Evolutionary conservation across 805 yeast species (phyloP).

Genomic region (Cyberlindnera mrakii): DNA sequence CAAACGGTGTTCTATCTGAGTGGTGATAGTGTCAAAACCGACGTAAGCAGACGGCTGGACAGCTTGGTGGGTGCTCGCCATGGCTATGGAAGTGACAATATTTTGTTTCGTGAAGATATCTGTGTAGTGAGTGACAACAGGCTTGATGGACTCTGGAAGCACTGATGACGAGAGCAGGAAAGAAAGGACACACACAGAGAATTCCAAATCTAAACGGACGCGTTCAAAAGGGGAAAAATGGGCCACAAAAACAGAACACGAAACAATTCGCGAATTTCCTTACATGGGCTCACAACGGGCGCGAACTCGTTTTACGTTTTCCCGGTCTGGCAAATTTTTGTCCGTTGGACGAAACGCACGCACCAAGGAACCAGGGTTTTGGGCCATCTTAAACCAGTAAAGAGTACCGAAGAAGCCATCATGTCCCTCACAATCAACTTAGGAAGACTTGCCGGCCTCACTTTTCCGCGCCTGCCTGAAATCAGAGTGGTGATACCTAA

Average conservation of each 20-base stretch:
- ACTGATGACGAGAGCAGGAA: conserved; percentile 5
- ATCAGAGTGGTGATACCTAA: conserved; percentile 21
- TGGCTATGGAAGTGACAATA: conserved; percentile 3
- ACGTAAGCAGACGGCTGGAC: conserved; percentile 70
- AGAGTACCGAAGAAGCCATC: too few species aligned
- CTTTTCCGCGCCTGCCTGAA: conserved; percentile 21
- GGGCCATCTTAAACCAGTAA: too few species aligned
- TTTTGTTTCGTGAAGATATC: background rate
- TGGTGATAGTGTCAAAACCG: conserved; percentile 94
- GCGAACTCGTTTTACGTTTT: too few species aligned
- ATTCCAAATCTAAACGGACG: conserved; percentile 17
- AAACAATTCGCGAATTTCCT: too few species aligned
- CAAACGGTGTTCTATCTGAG: conserved; percentile 88
- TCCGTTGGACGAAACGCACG: too few species aligned
- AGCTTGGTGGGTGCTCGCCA: conserved; percentile 7
- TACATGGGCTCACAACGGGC: too few species aligned
- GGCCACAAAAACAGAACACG: background rate
- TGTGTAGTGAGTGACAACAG: background rate
- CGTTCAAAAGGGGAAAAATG: conserved; percentile 4
- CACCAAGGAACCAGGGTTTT: too few species aligned
- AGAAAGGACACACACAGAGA: conserved; percentile 2
- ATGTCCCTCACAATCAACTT: conserved; percentile 20
- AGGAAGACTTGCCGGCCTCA: conserved; percentile 14
- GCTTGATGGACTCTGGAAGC: background rate
- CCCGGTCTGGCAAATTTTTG: too few species aligned